Evolutionary conservation across 345 rosid species (phyloP).

Genomic region (Citrus trifoliata): DNA sequence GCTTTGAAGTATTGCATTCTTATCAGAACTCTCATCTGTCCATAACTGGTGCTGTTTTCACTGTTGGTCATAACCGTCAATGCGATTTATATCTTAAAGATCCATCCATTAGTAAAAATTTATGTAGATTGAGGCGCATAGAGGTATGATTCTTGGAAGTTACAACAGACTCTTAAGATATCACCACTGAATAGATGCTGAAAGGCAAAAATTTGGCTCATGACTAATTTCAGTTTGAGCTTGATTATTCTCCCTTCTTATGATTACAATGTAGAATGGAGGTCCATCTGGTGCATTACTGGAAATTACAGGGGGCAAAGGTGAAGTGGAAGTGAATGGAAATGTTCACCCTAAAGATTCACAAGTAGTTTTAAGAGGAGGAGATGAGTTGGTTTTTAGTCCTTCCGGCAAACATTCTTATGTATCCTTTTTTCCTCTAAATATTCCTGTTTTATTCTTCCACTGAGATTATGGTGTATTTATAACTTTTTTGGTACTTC

Average conservation of each 20-base stretch:
- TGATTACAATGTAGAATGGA: conserved; percentile 42
- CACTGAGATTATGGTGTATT: neutral
- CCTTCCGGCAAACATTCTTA: conserved; percentile 76
- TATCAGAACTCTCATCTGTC: conserved; percentile 72
- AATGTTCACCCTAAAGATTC: conserved; percentile 46
- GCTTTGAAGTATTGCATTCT: conserved; percentile 19
- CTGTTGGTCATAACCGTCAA: conserved; percentile 71
- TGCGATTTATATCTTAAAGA: conserved; percentile 80
- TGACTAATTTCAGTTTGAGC: neutral
- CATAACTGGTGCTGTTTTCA: conserved; percentile 57
- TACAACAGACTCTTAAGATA: neutral
- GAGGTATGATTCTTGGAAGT: conserved; percentile 46
- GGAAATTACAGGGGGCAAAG: conserved; percentile 78
- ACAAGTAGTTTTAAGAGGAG: conserved; percentile 59
- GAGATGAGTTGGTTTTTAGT: conserved; percentile 88
- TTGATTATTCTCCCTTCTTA: conserved; percentile 23
- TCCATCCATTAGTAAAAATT: conserved; percentile 42
- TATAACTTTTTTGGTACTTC: neutral
- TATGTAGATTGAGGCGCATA: conserved; percentile 74
- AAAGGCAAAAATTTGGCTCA: conserved; percentile 5
- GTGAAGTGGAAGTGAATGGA: conserved; percentile 84
- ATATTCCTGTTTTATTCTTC: neutral
- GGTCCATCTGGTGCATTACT: conserved; percentile 60
- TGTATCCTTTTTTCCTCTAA: conserved; percentile 66
- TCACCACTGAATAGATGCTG: conserved; percentile 3